Evolutionary conservation across 2,329 filamentous ascomycete species (phyloP).

Genomic region (Domatiomyces globalis): DNA sequence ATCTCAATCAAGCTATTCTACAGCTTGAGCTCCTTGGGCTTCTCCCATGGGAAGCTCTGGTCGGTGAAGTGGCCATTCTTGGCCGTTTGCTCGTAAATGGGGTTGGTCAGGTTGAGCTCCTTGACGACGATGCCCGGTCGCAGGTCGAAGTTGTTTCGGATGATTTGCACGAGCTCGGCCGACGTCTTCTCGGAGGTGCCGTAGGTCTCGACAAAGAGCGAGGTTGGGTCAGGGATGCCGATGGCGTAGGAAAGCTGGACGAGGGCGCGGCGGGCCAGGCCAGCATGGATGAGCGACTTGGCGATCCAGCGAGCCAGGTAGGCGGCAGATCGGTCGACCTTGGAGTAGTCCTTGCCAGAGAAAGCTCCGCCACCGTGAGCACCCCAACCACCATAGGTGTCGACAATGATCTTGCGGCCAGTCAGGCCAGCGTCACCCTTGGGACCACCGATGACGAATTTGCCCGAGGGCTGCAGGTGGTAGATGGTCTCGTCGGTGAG

Average conservation of each 20-base stretch:
- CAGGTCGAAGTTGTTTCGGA: constrained; percentile 92
- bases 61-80: constrained; percentile 99
- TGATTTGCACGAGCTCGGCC: constrained; percentile 88
- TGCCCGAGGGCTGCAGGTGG: constrained; percentile 96
- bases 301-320: constrained; percentile 98
- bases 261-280: constrained; percentile 78
- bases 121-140: constrained; percentile 96
- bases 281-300: constrained; percentile 86
- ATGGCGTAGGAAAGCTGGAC: constrained; percentile 99
- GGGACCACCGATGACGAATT: constrained; percentile 97
- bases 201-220: constrained; percentile 95
- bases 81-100: constrained; percentile 96
- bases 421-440: constrained; percentile 98
- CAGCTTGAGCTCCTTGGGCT: constrained; percentile 87
- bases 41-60: constrained; percentile 95
- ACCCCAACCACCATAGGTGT: constrained; percentile 99
- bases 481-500: constrained; percentile 88
- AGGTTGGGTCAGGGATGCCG: constrained; percentile 93
- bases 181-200: constrained; percentile 82
- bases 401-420: constrained; percentile 98
- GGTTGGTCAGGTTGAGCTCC: constrained; percentile 86
- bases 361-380: constrained; percentile 99
- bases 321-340: constrained; percentile 96
- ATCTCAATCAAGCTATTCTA: constrained; percentile 37
- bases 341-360: constrained; percentile 99